Percentiles rank a stretch among this genome's conserved stretches.
phyloP scores from a whole-genome alignment of 2,329 filamentous ascomycete species.

The Myriosclerotinia curreyana region DNA sequence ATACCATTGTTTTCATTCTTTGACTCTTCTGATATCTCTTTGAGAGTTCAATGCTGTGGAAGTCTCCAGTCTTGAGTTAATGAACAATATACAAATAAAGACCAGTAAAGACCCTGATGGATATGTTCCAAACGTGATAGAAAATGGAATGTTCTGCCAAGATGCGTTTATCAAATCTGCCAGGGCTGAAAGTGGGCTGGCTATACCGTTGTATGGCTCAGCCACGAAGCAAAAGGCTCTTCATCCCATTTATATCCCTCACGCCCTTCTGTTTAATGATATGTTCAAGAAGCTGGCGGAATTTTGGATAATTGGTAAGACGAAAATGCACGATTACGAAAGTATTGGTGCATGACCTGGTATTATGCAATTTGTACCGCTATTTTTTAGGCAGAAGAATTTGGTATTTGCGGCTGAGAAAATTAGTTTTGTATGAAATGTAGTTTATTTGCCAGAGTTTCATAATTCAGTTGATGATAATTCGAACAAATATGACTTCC shows the following conservation, averaged over 20 bases:
- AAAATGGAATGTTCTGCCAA: not conserved
- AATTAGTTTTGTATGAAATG: not conserved
- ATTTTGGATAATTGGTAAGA: not conserved
- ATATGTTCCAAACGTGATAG: not conserved
- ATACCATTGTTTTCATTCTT: not conserved
- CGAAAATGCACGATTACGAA: not conserved
- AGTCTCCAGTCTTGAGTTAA: not conserved
- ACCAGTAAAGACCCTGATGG: not conserved
- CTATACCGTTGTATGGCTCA: not conserved
- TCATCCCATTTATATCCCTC: not conserved
- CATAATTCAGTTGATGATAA: not conserved
- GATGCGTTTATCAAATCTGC: not conserved
- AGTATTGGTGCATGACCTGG: not conserved
- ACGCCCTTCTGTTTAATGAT: not conserved
- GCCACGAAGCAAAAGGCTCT: constrained; percentile 2
- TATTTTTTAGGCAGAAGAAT: constrained; percentile 9
- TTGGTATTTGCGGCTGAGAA: constrained; percentile 5
- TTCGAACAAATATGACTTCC: not conserved
- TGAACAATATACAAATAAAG: not conserved
- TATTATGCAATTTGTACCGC: constrained; percentile 1
- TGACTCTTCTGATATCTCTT: not conserved
- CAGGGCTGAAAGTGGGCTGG: not conserved
- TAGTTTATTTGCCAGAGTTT: not conserved
- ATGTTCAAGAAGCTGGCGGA: not conserved
- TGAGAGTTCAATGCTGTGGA: not conserved